phyloP scores from a whole-genome alignment of 768 basidiomycete genomes.

The Naganishia vishniacii region DNA sequence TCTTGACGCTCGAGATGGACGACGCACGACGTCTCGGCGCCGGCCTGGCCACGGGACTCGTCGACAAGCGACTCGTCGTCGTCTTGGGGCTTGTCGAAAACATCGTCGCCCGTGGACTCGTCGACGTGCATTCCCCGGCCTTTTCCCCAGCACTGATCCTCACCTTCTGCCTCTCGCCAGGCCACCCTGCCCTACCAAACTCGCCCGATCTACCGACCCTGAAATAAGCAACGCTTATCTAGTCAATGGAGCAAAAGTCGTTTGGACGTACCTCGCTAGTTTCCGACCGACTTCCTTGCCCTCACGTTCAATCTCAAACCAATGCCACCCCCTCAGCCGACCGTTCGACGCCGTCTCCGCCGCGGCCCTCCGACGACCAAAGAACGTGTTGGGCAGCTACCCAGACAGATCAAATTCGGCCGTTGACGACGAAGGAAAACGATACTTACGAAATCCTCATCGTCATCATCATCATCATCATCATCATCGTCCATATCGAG shows the following conservation, averaged over 20 bases:
- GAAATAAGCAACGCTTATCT: too few relatives aligned
- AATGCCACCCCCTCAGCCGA: slow-evolving; percentile 29
- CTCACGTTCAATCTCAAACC: slow-evolving; percentile 36
- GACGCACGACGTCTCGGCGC: neutral
- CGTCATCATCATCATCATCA: slow-evolving; percentile 14
- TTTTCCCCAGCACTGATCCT: neutral
- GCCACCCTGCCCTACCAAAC: slow-evolving; percentile 40
- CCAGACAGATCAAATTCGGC: too few relatives aligned
- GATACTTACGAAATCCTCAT: neutral
- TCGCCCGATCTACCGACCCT: slow-evolving; percentile 36
- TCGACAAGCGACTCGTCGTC: neutral
- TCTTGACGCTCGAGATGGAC: slow-evolving; percentile 17
- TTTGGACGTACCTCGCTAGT: too few relatives aligned
- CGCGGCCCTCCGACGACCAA: neutral
- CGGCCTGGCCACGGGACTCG: neutral
- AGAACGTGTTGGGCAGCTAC: slow-evolving; percentile 3
- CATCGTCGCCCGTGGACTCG: neutral
- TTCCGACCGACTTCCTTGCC: slow-evolving; percentile 34
- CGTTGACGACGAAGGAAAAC: too few relatives aligned
- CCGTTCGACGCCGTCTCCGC: slow-evolving; percentile 1
- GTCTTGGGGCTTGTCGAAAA: neutral
- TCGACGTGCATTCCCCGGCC: neutral
- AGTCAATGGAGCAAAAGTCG: too few relatives aligned
- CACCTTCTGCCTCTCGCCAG: neutral
- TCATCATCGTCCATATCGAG: slow-evolving; percentile 12